phyloP scores from a whole-genome alignment of 495 filamentous ascomycete species.

The Hypoxylon fragiforme region DNA sequence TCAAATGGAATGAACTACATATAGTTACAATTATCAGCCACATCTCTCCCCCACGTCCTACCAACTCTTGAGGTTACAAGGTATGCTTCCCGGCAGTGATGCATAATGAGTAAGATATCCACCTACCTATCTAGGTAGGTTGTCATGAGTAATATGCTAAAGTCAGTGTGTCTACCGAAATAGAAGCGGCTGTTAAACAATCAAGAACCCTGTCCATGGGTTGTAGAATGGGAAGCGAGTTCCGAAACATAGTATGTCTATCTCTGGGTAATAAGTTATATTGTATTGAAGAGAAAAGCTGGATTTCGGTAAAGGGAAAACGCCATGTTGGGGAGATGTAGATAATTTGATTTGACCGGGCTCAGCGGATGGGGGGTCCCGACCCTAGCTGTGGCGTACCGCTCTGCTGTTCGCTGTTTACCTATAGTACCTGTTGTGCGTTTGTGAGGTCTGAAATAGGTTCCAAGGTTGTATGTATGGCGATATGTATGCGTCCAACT shows the following conservation, averaged over 20 bases:
- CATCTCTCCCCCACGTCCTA: no score
- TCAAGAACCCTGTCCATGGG: slow-evolving; percentile 7
- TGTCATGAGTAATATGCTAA: no score
- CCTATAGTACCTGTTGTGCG: not conserved
- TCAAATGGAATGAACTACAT: no score
- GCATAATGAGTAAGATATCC: not conserved
- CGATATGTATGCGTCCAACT: slow-evolving; percentile 22
- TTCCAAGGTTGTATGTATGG: slow-evolving; percentile 21
- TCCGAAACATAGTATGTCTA: slow-evolving; percentile 14
- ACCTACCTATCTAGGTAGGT: not conserved
- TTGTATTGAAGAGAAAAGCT: slow-evolving; percentile 21
- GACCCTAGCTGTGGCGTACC: slow-evolving; percentile 22
- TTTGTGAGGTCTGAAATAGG: slow-evolving; percentile 19
- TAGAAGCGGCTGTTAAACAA: slow-evolving; percentile 14
- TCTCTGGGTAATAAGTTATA: slow-evolving; percentile 15
- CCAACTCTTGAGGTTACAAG: no score
- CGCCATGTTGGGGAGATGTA: slow-evolving; percentile 33
- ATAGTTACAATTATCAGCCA: no score
- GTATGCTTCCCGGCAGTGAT: no score
- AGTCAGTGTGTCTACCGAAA: not conserved
- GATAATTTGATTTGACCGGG: slow-evolving; percentile 38
- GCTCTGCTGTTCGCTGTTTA: slow-evolving; percentile 8
- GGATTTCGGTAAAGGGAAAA: slow-evolving; percentile 22
- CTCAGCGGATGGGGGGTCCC: slow-evolving; percentile 30
- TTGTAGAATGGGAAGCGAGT: slow-evolving; percentile 2